phyloP scores from a whole-genome alignment of 352 stramenopile species.

The Globisporangium apiculatum region DNA sequence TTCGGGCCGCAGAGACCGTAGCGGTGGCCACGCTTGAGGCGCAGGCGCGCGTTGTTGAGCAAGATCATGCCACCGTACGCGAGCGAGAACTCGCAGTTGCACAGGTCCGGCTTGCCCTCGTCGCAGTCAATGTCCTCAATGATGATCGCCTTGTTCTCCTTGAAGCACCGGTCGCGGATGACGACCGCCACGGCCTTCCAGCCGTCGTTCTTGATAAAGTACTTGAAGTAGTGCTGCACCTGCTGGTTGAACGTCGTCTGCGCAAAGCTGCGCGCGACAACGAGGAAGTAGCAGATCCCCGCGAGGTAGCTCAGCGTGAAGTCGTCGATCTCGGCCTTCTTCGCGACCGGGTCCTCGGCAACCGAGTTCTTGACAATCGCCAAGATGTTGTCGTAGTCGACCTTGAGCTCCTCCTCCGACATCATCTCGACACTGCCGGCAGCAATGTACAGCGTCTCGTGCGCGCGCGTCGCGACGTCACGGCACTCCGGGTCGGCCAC shows the following conservation, averaged over 20 bases:
- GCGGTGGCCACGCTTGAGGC: constrained; percentile 87
- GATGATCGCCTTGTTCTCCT: constrained; percentile 88
- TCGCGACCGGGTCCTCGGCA: constrained; percentile 54
- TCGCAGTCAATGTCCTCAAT: constrained; percentile 96
- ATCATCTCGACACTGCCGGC: constrained; percentile 89
- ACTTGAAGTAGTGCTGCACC: constrained; percentile 85
- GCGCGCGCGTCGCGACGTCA: constrained; percentile 91
- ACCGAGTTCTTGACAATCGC: constrained; percentile 81
- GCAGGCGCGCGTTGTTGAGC: constrained; percentile 88
- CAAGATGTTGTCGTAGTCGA: constrained; percentile 82
- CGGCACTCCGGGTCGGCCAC: constrained; percentile 97
- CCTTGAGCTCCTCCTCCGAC: constrained; percentile 88
- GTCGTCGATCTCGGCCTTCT: constrained; percentile 86
- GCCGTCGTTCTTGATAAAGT: constrained; percentile 58
- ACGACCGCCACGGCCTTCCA: constrained; percentile 59
- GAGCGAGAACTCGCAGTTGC: constrained; percentile 99
- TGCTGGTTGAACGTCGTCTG: constrained; percentile 93
- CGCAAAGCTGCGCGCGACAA: constrained; percentile 91
- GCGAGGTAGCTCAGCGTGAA: constrained; percentile 89
- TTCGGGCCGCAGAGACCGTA: constrained; percentile 94
- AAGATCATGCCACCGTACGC: constrained; percentile 92
- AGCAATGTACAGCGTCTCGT: constrained; percentile 91
- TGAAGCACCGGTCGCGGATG: constrained; percentile 84
- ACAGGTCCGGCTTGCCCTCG: constrained; percentile 95
- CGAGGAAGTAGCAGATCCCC: constrained; percentile 79